Conservation (phyloP, 164 flowering plant genomes). For the Annona squamosa region DNA sequence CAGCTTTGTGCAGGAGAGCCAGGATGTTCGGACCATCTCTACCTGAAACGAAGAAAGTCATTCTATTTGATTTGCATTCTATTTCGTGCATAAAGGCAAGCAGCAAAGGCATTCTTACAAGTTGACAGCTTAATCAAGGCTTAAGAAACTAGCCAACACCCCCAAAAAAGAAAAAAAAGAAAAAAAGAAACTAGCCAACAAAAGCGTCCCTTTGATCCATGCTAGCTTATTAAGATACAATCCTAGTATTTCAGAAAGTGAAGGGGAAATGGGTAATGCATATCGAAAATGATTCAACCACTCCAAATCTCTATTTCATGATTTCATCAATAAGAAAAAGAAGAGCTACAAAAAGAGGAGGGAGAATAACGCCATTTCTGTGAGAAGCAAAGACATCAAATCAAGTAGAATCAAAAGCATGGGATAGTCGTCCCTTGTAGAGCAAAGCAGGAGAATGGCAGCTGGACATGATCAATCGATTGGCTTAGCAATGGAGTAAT, state of each 20-base stretch:
- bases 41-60: too few relatives aligned
- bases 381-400: neutral
- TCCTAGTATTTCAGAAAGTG: neutral
- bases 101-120: too few relatives aligned
- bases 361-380: neutral
- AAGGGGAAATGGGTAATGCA: neutral
- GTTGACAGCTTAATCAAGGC: too few relatives aligned
- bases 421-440: neutral
- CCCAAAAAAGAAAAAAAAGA: too few relatives aligned
- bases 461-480: constrained; percentile 7
- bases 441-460: neutral
- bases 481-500: constrained; percentile 13
- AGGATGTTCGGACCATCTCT: too few relatives aligned
- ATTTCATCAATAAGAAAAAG: neutral
- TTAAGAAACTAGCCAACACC: too few relatives aligned
- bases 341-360: neutral
- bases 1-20: too few relatives aligned
- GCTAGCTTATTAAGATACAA: neutral
- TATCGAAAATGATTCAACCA: neutral
- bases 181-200: too few relatives aligned
- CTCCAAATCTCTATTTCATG: neutral
- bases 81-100: too few relatives aligned
- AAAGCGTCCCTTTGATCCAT: too few relatives aligned
- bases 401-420: neutral
- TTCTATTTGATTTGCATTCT: too few relatives aligned